Evolutionary conservation across 495 filamentous ascomycete genomes (phyloP).

Genomic region (Parmelia sp.): DNA sequence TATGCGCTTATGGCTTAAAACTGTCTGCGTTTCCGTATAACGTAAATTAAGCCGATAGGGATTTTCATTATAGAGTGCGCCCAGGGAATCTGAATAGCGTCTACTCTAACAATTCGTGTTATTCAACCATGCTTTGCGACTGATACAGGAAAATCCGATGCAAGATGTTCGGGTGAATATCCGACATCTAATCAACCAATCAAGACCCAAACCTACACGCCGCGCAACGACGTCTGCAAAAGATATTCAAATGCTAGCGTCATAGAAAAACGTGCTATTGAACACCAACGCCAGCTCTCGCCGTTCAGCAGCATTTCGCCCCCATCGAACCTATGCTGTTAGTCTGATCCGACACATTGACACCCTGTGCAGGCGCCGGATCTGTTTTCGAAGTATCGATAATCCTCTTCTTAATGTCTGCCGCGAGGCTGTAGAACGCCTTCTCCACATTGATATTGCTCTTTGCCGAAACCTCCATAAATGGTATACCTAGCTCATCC

Average conservation of each 20-base stretch:
- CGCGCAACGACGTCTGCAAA: constrained; percentile 14
- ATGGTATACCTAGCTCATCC: constrained; percentile 94
- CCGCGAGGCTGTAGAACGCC: constrained; percentile 91
- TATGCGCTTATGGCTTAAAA: neutral
- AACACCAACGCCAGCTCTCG: neutral
- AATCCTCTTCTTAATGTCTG: constrained; percentile 95
- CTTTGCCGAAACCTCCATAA: constrained; percentile 97
- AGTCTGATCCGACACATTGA: constrained; percentile 63
- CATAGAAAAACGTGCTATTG: neutral
- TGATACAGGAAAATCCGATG: constrained; percentile 1
- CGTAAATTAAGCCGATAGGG: too few relatives aligned
- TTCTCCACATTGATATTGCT: constrained; percentile 99
- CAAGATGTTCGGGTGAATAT: constrained; percentile 15
- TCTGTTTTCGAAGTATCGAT: constrained; percentile 81
- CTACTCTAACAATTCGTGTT: neutral
- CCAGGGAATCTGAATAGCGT: neutral
- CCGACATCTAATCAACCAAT: constrained; percentile 7
- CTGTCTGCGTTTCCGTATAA: neutral
- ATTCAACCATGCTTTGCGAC: neutral
- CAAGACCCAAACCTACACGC: constrained; percentile 7
- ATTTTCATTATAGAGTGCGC: too few relatives aligned
- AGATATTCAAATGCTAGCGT: constrained; percentile 2
- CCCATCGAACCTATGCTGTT: constrained; percentile 53
- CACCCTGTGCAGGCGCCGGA: constrained; percentile 52
- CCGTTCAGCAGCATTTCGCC: constrained; percentile 76